These are phyloP conservation scores for Neofusicoccum sp. DNA, from an alignment of 2,329 filamentous ascomycete genomes.

Conservation along the genomic window DNA sequence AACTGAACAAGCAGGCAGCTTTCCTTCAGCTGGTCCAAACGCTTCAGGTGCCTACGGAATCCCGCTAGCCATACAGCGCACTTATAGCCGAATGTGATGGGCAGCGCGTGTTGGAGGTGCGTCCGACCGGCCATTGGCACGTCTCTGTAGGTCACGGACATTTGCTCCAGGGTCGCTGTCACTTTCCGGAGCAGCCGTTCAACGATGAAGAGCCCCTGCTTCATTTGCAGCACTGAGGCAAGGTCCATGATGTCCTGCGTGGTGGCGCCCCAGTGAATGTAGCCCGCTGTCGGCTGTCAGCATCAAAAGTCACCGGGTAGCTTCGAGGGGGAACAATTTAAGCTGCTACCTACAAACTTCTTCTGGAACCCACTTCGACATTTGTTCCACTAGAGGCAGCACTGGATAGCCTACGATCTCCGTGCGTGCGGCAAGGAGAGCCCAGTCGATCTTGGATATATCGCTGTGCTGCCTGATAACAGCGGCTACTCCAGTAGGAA, in stretches of 20 bases:
- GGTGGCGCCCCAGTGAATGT: constrained; percentile 59
- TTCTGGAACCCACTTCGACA: constrained; percentile 40
- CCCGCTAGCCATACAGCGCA: constrained; percentile 55
- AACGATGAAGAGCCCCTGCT: constrained; percentile 49
- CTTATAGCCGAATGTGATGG: constrained; percentile 59
- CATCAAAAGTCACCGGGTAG: constrained; percentile 22
- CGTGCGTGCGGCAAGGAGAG: constrained; percentile 44
- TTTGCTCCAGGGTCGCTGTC: constrained; percentile 40
- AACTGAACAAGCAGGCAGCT: constrained; percentile 55
- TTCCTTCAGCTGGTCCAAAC: constrained; percentile 47
- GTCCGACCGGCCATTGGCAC: constrained; percentile 59
- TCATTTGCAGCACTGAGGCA: constrained; percentile 54
- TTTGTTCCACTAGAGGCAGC: constrained; percentile 50
- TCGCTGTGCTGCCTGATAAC: constrained; percentile 34
- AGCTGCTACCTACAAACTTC: constrained; percentile 27
- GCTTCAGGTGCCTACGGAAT: constrained; percentile 49
- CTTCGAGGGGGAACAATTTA: no score
- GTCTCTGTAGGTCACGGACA: constrained; percentile 50
- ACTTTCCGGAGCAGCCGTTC: constrained; percentile 46
- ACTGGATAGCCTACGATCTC: constrained; percentile 58
- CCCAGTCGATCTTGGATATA: constrained; percentile 42
- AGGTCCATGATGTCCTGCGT: constrained; percentile 61
- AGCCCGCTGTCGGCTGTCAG: constrained; percentile 36
- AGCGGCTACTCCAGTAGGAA: constrained; percentile 40
- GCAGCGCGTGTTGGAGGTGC: constrained; percentile 57